Percentiles rank a stretch among this genome's conserved stretches.
These are phyloP conservation scores for Blastomyces gilchristii DNA, from an alignment of 2,329 filamentous ascomycete species.

Conservation along the genomic window DNA sequence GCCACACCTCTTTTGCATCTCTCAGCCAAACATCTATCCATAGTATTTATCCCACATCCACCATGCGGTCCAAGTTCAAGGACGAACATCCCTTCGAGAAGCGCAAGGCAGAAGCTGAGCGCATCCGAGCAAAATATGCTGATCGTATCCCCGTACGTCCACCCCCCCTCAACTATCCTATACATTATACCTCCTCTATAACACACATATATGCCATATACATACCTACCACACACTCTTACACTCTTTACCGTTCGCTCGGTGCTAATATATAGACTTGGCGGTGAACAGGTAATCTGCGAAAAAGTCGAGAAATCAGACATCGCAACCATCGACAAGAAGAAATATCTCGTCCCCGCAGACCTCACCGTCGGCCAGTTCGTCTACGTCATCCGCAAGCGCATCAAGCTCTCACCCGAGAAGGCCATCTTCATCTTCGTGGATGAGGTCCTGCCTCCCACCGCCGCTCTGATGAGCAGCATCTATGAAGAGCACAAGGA, in stretches of 20 bases:
- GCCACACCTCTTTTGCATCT: constrained; percentile 9
- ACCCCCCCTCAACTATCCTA: neutral
- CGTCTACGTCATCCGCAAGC: constrained; percentile 99
- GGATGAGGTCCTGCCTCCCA: constrained; percentile 92
- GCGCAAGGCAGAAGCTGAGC: constrained; percentile 99
- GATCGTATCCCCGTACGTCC: constrained; percentile 93
- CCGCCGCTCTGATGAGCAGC: constrained; percentile 95
- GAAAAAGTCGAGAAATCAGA: constrained; percentile 99
- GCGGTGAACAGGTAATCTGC: constrained; percentile 71
- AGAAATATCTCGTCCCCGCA: constrained; percentile 97
- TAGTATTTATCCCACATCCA: constrained; percentile 37
- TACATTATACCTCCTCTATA: neutral
- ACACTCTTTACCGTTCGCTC: neutral
- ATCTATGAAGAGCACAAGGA: constrained; percentile 99
- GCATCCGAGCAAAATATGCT: constrained; percentile 96
- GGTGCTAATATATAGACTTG: constrained; percentile 16
- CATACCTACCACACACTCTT: neutral
- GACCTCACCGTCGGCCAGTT: constrained; percentile 98
- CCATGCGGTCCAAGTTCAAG: constrained; percentile 99
- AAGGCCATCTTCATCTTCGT: constrained; percentile 99
- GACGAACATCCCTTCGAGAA: constrained; percentile 99
- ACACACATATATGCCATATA: neutral
- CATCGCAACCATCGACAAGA: constrained; percentile 99
- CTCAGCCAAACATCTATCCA: constrained; percentile 12
- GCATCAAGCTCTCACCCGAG: constrained; percentile 98